Percentiles rank a stretch among this genome's conserved stretches.
Evolutionary conservation across 2,329 filamentous ascomycete genomes (phyloP).

Genomic region (Microcyclospora tardicrescens): DNA sequence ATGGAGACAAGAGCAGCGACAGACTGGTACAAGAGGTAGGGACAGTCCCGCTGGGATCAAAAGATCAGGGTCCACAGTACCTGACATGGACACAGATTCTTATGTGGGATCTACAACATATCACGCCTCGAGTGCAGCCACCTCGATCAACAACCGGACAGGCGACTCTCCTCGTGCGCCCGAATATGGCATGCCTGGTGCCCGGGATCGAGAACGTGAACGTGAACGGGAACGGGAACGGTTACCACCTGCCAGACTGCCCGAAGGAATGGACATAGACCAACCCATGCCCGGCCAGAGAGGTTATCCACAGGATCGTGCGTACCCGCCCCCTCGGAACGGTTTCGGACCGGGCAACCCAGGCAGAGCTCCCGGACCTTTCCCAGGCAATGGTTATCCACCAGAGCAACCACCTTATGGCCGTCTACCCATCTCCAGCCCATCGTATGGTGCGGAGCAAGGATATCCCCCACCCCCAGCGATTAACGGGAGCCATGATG

Average conservation of each 20-base stretch:
- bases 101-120: slow-evolving; percentile 26
- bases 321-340: background rate
- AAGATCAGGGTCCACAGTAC: slow-evolving; percentile 29
- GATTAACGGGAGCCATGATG: slow-evolving; percentile 9
- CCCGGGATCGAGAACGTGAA: slow-evolving; percentile 2
- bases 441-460: slow-evolving; percentile 17
- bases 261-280: slow-evolving; percentile 17
- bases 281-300: slow-evolving; percentile 3
- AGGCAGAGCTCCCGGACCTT: slow-evolving; percentile 9
- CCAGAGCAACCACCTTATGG: slow-evolving; percentile 15
- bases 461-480: slow-evolving; percentile 11
- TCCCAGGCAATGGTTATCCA: slow-evolving; percentile 7
- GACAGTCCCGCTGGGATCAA: slow-evolving; percentile 26
- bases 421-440: slow-evolving; percentile 13
- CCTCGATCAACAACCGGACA: slow-evolving; percentile 31
- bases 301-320: slow-evolving; percentile 4
- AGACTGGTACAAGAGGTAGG: slow-evolving; percentile 34
- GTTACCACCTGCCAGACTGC: slow-evolving; percentile 5
- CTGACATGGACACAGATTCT: slow-evolving; percentile 19
- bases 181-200: slow-evolving; percentile 13
- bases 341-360: background rate
- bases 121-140: slow-evolving; percentile 29
- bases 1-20: slow-evolving; percentile 28
- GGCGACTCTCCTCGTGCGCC: slow-evolving; percentile 21
- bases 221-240: slow-evolving; percentile 3